Base-by-base conservation (phyloP, 2,329 filamentous ascomycete species). In the Stagonosporopsis tanaceti region DNA sequence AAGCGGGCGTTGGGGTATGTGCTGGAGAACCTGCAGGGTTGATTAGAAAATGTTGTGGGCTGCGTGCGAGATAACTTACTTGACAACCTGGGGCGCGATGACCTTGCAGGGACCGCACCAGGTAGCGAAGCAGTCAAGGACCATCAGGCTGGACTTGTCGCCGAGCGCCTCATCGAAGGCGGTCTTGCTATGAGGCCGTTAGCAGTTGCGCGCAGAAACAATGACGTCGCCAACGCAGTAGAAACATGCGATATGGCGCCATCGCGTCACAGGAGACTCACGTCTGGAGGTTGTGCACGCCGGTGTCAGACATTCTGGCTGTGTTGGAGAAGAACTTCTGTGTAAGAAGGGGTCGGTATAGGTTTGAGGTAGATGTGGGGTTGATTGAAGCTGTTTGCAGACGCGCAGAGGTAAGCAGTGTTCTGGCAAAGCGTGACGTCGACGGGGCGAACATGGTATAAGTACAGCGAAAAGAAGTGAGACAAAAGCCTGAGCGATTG, bases 31-130 rank as follows among this genome's bases (percentile, higher is more conserved):
- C 87, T 89, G 71, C 56, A 60, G 55, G 22, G 1, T 2, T 28
- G 38, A 35, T 64, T 50, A 66, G 60, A 32, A 48, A 34, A 6
- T 24, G 30, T 34, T 34, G 14, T 7, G 15, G 32, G n/a, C 7
- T 12, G 25, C 14, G 52, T 35, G 41, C 17, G 53, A 22, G 30
- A 12, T 17, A 12, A 65, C 86, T 75, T 79, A 89, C 84, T 88
- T 83, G 68, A 84, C 84, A 56, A 97, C 81, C 61, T 87, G 78
- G 58, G 93, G 94, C 17, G 92, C 87, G 71, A 97, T 95, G 70
- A 88, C 85, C 84, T 93, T 97, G 89, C 94, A 98, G 59, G 94
- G 94, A 59, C 92, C 93, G 82, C 94, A 98, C 93, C 93, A 97
- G 62, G 82, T 87, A 54, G 93, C 93, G 78, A 90, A 93, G 81